A percentile compares a stretch with the other conserved stretches of the same genome.
Evolutionary conservation across 768 basidiomycete species (phyloP).

Genomic region (Trametes punicea): DNA sequence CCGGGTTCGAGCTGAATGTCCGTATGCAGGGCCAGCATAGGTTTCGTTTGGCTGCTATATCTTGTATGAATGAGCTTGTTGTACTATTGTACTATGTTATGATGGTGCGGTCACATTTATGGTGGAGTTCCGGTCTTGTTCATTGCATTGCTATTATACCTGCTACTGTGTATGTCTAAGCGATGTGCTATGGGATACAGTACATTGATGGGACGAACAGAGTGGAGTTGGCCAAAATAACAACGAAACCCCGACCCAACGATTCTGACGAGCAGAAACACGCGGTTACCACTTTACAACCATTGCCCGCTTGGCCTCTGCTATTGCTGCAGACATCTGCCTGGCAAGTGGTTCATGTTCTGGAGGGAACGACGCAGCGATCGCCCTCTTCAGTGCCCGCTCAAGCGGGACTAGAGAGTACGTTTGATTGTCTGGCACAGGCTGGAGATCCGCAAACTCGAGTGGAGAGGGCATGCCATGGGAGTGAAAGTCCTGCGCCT

Average conservation of each 20-base stretch:
- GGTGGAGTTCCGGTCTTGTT: neutral
- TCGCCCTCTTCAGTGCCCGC: slow-evolving; percentile 17
- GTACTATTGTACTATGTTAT: no score
- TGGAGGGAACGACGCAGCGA: neutral
- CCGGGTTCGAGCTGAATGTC: neutral
- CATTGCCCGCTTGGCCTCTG: slow-evolving; percentile 13
- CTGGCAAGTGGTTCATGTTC: neutral
- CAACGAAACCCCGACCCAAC: neutral
- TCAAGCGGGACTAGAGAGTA: slow-evolving; percentile 12
- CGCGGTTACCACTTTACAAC: neutral
- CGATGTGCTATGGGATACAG: neutral
- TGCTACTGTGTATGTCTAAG: neutral
- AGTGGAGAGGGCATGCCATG: slow-evolving; percentile 12
- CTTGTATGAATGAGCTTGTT: no score
- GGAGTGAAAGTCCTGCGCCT: neutral
- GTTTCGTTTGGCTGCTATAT: no score
- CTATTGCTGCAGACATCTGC: slow-evolving; percentile 9
- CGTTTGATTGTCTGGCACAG: neutral
- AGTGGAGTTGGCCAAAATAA: neutral
- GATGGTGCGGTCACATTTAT: neutral
- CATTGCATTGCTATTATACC: neutral
- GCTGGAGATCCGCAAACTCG: slow-evolving; percentile 1
- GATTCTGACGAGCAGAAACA: neutral
- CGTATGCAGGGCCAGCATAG: neutral
- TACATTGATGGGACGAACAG: neutral